A percentile compares a stretch with the other conserved stretches of the same genome.
Conservation (phyloP, 768 basidiomycete genomes). For the Lactarius indigo region DNA sequence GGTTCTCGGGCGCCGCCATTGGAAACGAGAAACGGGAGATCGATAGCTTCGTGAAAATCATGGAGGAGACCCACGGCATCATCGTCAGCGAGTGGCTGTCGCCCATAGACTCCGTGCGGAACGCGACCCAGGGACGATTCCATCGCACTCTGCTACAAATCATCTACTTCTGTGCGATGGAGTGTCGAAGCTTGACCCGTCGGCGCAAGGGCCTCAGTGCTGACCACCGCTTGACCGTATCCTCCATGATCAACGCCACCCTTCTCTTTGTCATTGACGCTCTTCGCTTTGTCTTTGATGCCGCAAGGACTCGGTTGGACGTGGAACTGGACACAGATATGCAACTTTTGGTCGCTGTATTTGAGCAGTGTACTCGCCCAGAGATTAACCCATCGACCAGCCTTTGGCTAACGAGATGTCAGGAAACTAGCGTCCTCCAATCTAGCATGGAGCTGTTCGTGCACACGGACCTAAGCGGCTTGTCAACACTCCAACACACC, state of each 20-base stretch:
- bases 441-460: slow-evolving; percentile 70
- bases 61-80: slow-evolving; percentile 58
- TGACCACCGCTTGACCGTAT: slow-evolving; percentile 58
- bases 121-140: slow-evolving; percentile 60
- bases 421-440: slow-evolving; percentile 76
- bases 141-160: slow-evolving; percentile 79
- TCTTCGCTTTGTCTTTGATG: slow-evolving; percentile 57
- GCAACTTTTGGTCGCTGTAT: slow-evolving; percentile 77
- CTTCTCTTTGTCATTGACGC: slow-evolving; percentile 67
- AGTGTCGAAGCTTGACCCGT: slow-evolving; percentile 49
- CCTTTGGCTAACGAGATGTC: slow-evolving; percentile 75
- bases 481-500: slow-evolving; percentile 62
- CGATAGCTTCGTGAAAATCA: slow-evolving; percentile 56
- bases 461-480: slow-evolving; percentile 63
- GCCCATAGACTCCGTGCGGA: slow-evolving; percentile 69
- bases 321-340: slow-evolving; percentile 75
- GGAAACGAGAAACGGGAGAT: slow-evolving; percentile 42
- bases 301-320: slow-evolving; percentile 54
- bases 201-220: slow-evolving; percentile 51
- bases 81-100: slow-evolving; percentile 72
- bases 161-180: slow-evolving; percentile 70
- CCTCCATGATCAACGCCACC: slow-evolving; percentile 57
- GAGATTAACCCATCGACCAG: slow-evolving; percentile 67
- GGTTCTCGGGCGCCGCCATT: slow-evolving; percentile 62
- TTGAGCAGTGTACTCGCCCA: slow-evolving; percentile 70